Conservation (phyloP, 352 stramenopile species). For the Nothophytophthora sp. region DNA sequence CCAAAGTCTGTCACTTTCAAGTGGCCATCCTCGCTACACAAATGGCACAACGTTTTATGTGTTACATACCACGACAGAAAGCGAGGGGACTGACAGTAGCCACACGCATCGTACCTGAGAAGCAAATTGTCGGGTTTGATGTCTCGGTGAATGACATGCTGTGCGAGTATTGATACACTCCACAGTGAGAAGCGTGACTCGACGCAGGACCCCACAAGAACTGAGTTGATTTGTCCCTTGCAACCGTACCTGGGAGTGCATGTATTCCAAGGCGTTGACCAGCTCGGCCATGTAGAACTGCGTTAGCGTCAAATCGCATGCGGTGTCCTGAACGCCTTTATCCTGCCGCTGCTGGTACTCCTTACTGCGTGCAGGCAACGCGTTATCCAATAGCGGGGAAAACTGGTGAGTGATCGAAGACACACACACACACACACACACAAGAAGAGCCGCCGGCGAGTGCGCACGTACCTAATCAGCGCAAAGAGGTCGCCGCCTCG, state of each 20-base stretch:
- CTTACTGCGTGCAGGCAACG: slow-evolving; percentile 18
- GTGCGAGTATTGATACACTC: slow-evolving; percentile 14
- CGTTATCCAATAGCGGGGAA: too few species aligned
- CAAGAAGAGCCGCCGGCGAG: not conserved
- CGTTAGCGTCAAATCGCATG: slow-evolving; percentile 77
- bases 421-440: not conserved
- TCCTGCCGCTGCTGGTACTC: slow-evolving; percentile 61
- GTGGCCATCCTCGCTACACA: slow-evolving; percentile 64
- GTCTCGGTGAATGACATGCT: slow-evolving; percentile 96
- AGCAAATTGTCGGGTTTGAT: slow-evolving; percentile 94
- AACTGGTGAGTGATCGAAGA: slow-evolving; percentile 8
- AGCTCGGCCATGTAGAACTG: slow-evolving; percentile 95
- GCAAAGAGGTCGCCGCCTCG: slow-evolving; percentile 79
- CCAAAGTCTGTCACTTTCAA: slow-evolving; percentile 92
- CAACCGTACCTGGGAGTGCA: slow-evolving; percentile 85
- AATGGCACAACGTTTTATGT: not conserved
- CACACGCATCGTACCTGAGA: slow-evolving; percentile 43
- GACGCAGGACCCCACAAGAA: not conserved
- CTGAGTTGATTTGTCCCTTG: too few species aligned
- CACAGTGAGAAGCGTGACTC: slow-evolving; percentile 1
- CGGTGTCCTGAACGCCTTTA: slow-evolving; percentile 52
- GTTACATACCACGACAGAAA: not conserved
- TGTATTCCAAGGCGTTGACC: slow-evolving; percentile 92
- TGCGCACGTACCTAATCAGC: slow-evolving; percentile 81
- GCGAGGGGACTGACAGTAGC: too few species aligned